Percentiles rank a stretch among this genome's conserved stretches.
These are phyloP conservation scores for Viridothelium virens DNA, from an alignment of 495 filamentous ascomycete species.

Conservation along the genomic window DNA sequence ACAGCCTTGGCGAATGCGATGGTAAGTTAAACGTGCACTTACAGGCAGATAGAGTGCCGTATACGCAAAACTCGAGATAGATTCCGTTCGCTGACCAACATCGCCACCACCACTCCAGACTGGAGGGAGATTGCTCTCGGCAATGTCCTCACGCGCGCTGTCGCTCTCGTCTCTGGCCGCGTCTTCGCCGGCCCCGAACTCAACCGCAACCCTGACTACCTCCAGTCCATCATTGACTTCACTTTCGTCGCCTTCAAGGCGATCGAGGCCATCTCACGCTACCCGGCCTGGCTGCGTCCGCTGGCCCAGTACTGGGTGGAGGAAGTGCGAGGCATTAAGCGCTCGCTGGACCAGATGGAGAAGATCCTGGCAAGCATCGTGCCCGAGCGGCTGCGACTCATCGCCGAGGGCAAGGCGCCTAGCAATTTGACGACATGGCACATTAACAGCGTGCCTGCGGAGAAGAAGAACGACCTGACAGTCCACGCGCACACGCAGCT, in stretches of 20 bases:
- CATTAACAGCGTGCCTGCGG: constrained; percentile 12
- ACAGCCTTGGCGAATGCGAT: constrained; percentile 10
- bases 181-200: constrained; percentile 42
- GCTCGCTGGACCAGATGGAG: constrained; percentile 20
- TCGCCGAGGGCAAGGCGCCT: constrained; percentile 11
- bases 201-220: constrained; percentile 39
- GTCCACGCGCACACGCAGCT: constrained; percentile 11
- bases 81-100: constrained; percentile 8
- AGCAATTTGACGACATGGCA: constrained; percentile 13
- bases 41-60: constrained; percentile 10
- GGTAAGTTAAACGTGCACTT: constrained; percentile 8
- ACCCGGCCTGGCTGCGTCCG: constrained; percentile 37
- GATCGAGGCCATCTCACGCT: constrained; percentile 30
- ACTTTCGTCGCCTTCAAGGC: constrained; percentile 35
- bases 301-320: constrained; percentile 24
- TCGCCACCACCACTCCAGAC: constrained; percentile 6
- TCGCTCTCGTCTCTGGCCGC: constrained; percentile 17
- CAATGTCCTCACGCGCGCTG: constrained; percentile 10
- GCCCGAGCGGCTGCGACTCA: constrained; percentile 27
- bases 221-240: constrained; percentile 37
- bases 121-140: constrained; percentile 10
- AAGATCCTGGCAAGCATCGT: constrained; percentile 27
- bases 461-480: constrained; percentile 8
- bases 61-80: constrained; percentile 6
- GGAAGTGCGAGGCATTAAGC: constrained; percentile 22